Percentiles rank a stretch among this genome's conserved stretches.
Evolutionary conservation across 768 basidiomycete genomes (phyloP).

Genomic region (Lyophyllum shimeji): DNA sequence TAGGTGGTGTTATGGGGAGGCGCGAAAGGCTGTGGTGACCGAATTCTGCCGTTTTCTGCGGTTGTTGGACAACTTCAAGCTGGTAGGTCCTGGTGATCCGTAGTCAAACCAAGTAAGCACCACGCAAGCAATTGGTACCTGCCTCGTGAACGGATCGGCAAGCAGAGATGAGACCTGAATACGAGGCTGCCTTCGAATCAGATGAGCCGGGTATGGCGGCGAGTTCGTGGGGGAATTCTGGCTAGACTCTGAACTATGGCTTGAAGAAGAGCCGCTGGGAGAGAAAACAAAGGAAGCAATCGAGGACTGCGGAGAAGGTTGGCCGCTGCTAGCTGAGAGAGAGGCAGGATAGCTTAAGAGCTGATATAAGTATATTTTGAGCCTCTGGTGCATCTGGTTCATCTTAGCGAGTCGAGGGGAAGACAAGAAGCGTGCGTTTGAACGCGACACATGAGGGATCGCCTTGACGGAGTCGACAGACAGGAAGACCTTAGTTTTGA

Average conservation of each 20-base stretch:
- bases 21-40: slow-evolving; percentile 72
- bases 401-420: slow-evolving; percentile 23
- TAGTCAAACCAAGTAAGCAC: slow-evolving; percentile 19
- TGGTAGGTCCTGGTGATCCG: slow-evolving; percentile 57
- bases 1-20: slow-evolving; percentile 80
- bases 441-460: slow-evolving; percentile 24
- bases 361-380: slow-evolving; percentile 1
- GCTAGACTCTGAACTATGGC: slow-evolving; percentile 43
- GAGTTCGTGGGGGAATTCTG: slow-evolving; percentile 35
- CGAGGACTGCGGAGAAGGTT: slow-evolving; percentile 51
- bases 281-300: slow-evolving; percentile 37
- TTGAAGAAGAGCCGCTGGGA: slow-evolving; percentile 36
- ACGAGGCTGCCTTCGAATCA: slow-evolving; percentile 43
- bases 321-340: slow-evolving; percentile 31
- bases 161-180: slow-evolving; percentile 61
- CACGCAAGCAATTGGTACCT: slow-evolving; percentile 19
- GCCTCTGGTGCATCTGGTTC: slow-evolving; percentile 8
- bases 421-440: slow-evolving; percentile 23
- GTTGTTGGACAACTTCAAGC: slow-evolving; percentile 85
- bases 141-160: slow-evolving; percentile 55
- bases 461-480: slow-evolving; percentile 12
- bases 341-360: not conserved
- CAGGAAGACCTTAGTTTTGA: slow-evolving; percentile 18
- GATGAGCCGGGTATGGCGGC: slow-evolving; percentile 36
- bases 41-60: slow-evolving; percentile 80